A percentile compares a stretch with the other conserved stretches of the same genome.
These are phyloP conservation scores for Lentinus tigrinus DNA, from an alignment of 768 basidiomycete genomes.

Conservation along the genomic window DNA sequence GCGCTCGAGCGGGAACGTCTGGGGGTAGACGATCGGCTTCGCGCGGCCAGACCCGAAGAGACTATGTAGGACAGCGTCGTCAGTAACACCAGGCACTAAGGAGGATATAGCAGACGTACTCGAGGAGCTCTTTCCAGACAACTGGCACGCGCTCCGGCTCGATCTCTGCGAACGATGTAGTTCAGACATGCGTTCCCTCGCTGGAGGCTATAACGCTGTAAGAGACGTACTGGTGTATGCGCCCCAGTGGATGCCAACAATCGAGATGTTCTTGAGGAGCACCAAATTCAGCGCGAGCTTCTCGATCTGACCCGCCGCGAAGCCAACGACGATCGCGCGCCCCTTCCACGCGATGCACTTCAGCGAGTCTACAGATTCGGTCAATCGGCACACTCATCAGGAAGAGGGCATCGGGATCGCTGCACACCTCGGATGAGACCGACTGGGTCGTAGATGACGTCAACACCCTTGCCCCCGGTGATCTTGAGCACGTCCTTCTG, in stretches of 20 bases:
- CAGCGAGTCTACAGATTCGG: conserved; percentile 57
- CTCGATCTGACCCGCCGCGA: conserved; percentile 82
- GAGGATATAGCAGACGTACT: conserved; percentile 36
- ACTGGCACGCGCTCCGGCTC: conserved; percentile 61
- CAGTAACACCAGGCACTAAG: background rate
- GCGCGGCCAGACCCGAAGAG: conserved; percentile 66
- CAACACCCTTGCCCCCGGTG: conserved; percentile 82
- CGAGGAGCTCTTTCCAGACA: conserved; percentile 74
- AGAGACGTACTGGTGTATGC: conserved; percentile 61
- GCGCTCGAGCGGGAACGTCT: conserved; percentile 65
- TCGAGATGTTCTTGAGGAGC: conserved; percentile 40
- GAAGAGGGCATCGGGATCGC: too few relatives aligned
- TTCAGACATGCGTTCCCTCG: background rate
- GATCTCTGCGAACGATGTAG: conserved; percentile 44
- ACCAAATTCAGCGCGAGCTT: conserved; percentile 82
- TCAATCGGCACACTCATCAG: background rate
- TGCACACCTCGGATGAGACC: conserved; percentile 66
- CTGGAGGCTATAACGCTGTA: background rate
- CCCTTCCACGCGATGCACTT: conserved; percentile 97
- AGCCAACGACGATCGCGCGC: conserved; percentile 89
- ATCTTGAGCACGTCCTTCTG: conserved; percentile 85
- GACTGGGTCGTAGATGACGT: conserved; percentile 86
- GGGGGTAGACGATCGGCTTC: conserved; percentile 68
- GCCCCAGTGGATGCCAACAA: conserved; percentile 89
- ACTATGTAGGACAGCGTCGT: conserved; percentile 34